Conservation (phyloP, 768 basidiomycete species). For the Suillus decipiens region DNA sequence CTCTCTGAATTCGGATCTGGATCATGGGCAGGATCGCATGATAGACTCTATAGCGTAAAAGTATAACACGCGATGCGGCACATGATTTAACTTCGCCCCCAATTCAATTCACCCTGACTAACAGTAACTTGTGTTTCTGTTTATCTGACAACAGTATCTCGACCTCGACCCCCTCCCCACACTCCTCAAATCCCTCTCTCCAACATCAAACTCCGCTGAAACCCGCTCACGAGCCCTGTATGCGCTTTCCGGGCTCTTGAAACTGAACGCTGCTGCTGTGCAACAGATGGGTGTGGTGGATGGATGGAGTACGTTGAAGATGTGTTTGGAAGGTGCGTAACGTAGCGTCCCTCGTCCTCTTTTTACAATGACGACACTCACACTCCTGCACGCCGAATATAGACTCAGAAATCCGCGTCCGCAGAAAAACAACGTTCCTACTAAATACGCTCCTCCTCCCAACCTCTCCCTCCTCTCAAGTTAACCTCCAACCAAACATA, state of each 20-base stretch:
- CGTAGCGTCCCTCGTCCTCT: not conserved
- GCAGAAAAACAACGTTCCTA: not conserved
- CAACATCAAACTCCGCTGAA: constrained; percentile 51
- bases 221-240: constrained; percentile 83
- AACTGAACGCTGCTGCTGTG: constrained; percentile 75
- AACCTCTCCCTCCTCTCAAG: not conserved
- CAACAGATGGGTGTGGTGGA: constrained; percentile 44
- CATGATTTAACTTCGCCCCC: not conserved
- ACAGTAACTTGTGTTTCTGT: not conserved
- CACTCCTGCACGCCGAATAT: not conserved
- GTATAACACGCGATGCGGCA: not conserved
- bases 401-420: not conserved
- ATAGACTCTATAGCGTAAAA: too few relatives aligned
- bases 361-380: not conserved
- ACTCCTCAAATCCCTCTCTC: constrained; percentile 61
- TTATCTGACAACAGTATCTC: constrained; percentile 50
- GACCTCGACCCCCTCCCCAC: constrained; percentile 63
- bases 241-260: constrained; percentile 73
- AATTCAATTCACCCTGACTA: constrained; percentile 4
- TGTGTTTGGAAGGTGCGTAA: constrained; percentile 53
- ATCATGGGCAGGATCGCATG: too few relatives aligned
- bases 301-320: constrained; percentile 67
- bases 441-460: not conserved
- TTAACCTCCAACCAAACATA: constrained; percentile 13
- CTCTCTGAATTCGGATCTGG: not conserved